Evolutionary conservation across 2,329 filamentous ascomycete genomes (phyloP).

Genomic region (Arthrobotrys megalospora): DNA sequence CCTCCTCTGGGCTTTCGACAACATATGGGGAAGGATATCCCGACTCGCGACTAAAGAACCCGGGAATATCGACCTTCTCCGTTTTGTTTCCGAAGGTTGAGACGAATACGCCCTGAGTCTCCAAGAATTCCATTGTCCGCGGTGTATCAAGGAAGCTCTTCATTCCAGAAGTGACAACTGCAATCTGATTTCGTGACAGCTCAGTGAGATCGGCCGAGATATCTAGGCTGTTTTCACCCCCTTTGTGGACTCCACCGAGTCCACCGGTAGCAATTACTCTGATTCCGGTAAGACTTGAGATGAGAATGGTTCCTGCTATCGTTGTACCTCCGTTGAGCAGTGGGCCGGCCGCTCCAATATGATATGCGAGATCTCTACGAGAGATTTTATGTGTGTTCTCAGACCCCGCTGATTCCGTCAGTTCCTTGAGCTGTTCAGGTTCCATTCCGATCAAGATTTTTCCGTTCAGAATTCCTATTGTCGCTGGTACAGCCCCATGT

Average conservation of each 20-base stretch:
- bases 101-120: constrained; percentile 80
- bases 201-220: constrained; percentile 96
- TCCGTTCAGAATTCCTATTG: constrained; percentile 88
- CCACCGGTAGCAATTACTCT: constrained; percentile 95
- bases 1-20: constrained; percentile 82
- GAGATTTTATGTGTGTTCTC: constrained; percentile 84
- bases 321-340: constrained; percentile 89
- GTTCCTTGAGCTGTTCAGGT: constrained; percentile 79
- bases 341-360: constrained; percentile 79
- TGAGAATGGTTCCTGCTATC: constrained; percentile 90
- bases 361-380: constrained; percentile 85
- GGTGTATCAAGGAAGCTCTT: constrained; percentile 97
- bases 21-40: constrained; percentile 83
- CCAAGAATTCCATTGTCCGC: constrained; percentile 83
- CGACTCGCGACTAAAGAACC: constrained; percentile 92
- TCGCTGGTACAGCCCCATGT: constrained; percentile 88
- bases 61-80: constrained; percentile 82
- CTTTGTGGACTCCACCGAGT: constrained; percentile 92
- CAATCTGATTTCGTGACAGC: constrained; percentile 87
- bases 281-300: constrained; percentile 89
- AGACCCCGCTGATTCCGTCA: constrained; percentile 77
- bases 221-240: constrained; percentile 88
- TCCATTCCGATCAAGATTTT: constrained; percentile 84
- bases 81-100: constrained; percentile 85
- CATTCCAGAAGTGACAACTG: constrained; percentile 90